Evolutionary conservation across 768 basidiomycete species (phyloP).

Genomic region (Phlegmacium glaucopus): DNA sequence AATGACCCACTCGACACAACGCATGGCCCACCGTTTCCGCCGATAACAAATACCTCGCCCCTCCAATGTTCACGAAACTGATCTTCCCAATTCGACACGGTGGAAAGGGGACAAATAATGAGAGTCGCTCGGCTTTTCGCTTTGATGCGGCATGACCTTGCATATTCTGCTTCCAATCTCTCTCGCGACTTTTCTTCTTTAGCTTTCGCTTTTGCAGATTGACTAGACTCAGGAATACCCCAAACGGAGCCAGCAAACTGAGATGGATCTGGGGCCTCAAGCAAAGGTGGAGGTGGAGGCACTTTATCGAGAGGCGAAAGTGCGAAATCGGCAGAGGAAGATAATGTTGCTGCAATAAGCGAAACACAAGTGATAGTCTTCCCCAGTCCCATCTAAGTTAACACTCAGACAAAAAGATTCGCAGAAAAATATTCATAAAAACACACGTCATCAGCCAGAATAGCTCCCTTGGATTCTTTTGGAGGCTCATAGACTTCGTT

Average conservation of each 20-base stretch:
- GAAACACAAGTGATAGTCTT: slow-evolving; percentile 97
- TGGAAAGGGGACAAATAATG: slow-evolving; percentile 95
- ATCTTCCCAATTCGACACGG: slow-evolving; percentile 98
- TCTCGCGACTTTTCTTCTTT: slow-evolving; percentile 66
- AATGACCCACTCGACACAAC: slow-evolving; percentile 31
- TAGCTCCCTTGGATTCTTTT: slow-evolving; percentile 76
- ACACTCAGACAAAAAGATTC: slow-evolving; percentile 4
- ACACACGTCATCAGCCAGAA: slow-evolving; percentile 94
- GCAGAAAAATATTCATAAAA: slow-evolving; percentile 10
- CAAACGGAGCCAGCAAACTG: slow-evolving; percentile 82
- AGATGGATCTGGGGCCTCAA: slow-evolving; percentile 34
- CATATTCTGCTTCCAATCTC: slow-evolving; percentile 67
- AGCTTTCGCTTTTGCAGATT: slow-evolving; percentile 53
- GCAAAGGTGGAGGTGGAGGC: slow-evolving; percentile 32
- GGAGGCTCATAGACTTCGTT: slow-evolving; percentile 69
- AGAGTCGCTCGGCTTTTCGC: slow-evolving; percentile 84
- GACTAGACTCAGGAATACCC: slow-evolving; percentile 37
- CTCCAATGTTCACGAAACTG: slow-evolving; percentile 98
- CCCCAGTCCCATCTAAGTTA: slow-evolving; percentile 90
- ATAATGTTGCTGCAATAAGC: slow-evolving; percentile 83
- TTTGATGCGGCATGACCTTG: slow-evolving; percentile 74
- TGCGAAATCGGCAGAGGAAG: slow-evolving; percentile 65
- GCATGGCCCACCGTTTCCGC: slow-evolving; percentile 58
- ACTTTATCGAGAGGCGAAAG: slow-evolving; percentile 45
- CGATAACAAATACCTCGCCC: slow-evolving; percentile 79